Evolutionary conservation across 73 alveolate species (phyloP), one percentile per base, ranked within the genome.

Genomic region (Blepharisma japonicum): DNA sequence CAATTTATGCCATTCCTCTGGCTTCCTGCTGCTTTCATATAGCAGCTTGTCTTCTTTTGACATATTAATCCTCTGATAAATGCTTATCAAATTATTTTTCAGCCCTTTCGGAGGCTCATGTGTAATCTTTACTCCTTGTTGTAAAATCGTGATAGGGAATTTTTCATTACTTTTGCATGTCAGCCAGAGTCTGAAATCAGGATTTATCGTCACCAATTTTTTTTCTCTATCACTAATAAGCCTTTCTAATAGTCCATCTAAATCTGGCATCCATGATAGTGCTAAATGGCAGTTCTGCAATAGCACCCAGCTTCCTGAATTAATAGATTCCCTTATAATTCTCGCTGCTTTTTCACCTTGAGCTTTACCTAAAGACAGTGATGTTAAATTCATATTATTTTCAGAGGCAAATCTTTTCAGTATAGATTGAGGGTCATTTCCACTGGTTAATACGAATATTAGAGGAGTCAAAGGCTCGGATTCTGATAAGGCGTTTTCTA

Each of bases 151-250:
- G 56, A 94, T 96, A 38, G 99, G 99, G 97, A 96, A 96, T 84
- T 90, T 84, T 25, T 87, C 83, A 18, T 97, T 80, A 56, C 98
- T 97, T 88, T 86, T 87, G 0, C 98, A 92, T 5, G 99, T 96
- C 53, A 96, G 87, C 99, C 99, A 96, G 45, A 96, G 80, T 84
- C 99, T 89, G 92, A 96, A 96, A 54, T 94, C 99, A 87, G 97
- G 91, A 76, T 96, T 90, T 4, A 83, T 61, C 50, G 83, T 61
- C 14, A 81, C 84, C 84, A 90, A 70, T 6, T 50, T 48, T 81
- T 77, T 53, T 46, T 85, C 92, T 68, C 78, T 85, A 50, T 85
- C 92, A 18, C 25, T 74, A 9, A 50, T 71, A 71, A 68, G 79
- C 45, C 88, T 89, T 78, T 96, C 98, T 45, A 93, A 90, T 39